phyloP scores from a whole-genome alignment of 176 grass and related monocot species.

The Carex scoparia region DNA sequence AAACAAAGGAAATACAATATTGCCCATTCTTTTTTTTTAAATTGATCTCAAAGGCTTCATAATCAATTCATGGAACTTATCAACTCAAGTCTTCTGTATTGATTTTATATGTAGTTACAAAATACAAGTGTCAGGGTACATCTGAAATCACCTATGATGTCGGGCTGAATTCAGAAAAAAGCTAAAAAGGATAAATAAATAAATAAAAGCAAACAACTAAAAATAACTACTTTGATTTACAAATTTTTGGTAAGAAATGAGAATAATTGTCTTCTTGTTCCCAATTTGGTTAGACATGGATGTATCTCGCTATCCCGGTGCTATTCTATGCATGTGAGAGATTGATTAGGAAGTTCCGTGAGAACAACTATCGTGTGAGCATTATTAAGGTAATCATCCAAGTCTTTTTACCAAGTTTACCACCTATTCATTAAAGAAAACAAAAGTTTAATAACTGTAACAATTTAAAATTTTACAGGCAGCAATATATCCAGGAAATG shows the following conservation, averaged over 20 bases:
- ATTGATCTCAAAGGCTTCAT: neutral
- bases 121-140: neutral
- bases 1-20: neutral
- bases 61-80: neutral
- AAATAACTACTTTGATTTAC: neutral
- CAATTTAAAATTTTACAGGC: constrained; percentile 39
- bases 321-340: constrained; percentile 95
- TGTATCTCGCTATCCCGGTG: constrained; percentile 85
- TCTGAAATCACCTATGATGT: neutral
- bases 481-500: constrained; percentile 94
- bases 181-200: neutral
- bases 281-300: constrained; percentile 68
- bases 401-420: constrained; percentile 19
- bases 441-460: neutral
- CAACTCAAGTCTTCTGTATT: neutral
- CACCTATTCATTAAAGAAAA: neutral
- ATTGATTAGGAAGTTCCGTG: constrained; percentile 83
- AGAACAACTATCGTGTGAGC: constrained; percentile 64
- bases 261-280: constrained; percentile 25
- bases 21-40: neutral
- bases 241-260: constrained; percentile 6
- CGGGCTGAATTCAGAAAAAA: neutral
- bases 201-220: neutral
- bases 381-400: constrained; percentile 58
- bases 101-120: neutral